Evolutionary conservation across 1,284 basidiomycete genomes (phyloP).

Genomic region (Marasmius tenuissimus): DNA sequence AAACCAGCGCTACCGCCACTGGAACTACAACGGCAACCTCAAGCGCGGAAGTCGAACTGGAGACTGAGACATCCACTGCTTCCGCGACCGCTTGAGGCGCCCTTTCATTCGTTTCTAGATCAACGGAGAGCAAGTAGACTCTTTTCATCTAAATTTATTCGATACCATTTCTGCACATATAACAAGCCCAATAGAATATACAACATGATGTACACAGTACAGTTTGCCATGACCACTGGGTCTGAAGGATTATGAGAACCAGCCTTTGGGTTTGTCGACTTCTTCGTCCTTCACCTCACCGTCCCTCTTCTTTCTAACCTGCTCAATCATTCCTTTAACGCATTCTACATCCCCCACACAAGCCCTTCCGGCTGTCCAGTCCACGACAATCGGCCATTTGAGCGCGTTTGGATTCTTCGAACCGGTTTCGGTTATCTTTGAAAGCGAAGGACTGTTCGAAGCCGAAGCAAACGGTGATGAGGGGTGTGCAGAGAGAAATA

Average conservation of each 20-base stretch:
- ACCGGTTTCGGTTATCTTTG: slow-evolving; percentile 51
- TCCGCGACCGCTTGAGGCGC: no score
- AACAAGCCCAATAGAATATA: no score
- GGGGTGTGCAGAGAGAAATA: slow-evolving; percentile 58
- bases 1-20: neutral
- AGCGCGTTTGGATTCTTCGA: slow-evolving; percentile 54
- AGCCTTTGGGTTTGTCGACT: slow-evolving; percentile 48
- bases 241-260: slow-evolving; percentile 36
- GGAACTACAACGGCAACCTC: no score
- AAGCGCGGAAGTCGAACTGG: no score
- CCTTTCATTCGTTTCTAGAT: no score
- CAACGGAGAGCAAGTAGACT: no score
- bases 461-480: slow-evolving; percentile 34
- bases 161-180: no score
- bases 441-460: slow-evolving; percentile 38
- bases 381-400: slow-evolving; percentile 79
- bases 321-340: slow-evolving; percentile 63
- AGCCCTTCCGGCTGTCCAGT: slow-evolving; percentile 71
- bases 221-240: no score
- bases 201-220: no score
- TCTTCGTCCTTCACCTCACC: slow-evolving; percentile 50
- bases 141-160: no score
- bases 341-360: slow-evolving; percentile 67
- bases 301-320: slow-evolving; percentile 60
- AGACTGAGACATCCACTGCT: no score